A percentile compares a stretch with the other conserved stretches of the same genome.
These are phyloP conservation scores for Trapa incisa DNA, from an alignment of 345 rosid genomes.

Conservation along the genomic window DNA sequence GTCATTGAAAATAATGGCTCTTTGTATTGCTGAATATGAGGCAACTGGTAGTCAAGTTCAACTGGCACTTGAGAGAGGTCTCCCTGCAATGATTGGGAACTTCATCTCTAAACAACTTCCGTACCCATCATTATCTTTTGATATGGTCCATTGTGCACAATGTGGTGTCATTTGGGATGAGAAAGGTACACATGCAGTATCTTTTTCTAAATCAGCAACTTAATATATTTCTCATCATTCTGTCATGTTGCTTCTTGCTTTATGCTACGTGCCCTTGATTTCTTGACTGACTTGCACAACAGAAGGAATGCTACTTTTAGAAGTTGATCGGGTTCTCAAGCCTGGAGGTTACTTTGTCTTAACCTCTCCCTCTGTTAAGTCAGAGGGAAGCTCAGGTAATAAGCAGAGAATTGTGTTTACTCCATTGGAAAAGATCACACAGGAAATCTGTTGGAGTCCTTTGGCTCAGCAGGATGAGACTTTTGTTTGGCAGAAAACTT, in stretches of 20 bases:
- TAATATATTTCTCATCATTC: not conserved
- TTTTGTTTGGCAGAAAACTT: constrained; percentile 90
- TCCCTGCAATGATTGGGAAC: constrained; percentile 90
- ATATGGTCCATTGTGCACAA: constrained; percentile 96
- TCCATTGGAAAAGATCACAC: constrained; percentile 51
- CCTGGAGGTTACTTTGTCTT: constrained; percentile 95
- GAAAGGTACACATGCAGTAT: constrained; percentile 42
- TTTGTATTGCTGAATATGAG: constrained; percentile 85
- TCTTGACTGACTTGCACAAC: constrained; percentile 9
- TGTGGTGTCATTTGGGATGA: constrained; percentile 79
- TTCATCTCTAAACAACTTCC: constrained; percentile 81
- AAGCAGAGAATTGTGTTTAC: constrained; percentile 46
- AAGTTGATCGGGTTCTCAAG: constrained; percentile 82
- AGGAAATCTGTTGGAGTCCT: constrained; percentile 75
- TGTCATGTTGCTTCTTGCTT: not conserved
- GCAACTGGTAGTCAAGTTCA: constrained; percentile 99
- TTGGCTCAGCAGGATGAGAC: constrained; percentile 94
- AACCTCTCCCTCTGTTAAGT: constrained; percentile 58
- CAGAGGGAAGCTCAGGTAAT: constrained; percentile 33
- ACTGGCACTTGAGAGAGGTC: constrained; percentile 93
- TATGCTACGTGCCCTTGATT: not conserved
- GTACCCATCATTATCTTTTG: constrained; percentile 75
- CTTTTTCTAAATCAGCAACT: too few species aligned
- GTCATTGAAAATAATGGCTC: constrained; percentile 64
- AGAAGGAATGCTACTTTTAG: constrained; percentile 84